These are phyloP conservation scores for Rhinocladiella mackenziei DNA, from an alignment of 2,329 filamentous ascomycete genomes.

Conservation along the genomic window DNA sequence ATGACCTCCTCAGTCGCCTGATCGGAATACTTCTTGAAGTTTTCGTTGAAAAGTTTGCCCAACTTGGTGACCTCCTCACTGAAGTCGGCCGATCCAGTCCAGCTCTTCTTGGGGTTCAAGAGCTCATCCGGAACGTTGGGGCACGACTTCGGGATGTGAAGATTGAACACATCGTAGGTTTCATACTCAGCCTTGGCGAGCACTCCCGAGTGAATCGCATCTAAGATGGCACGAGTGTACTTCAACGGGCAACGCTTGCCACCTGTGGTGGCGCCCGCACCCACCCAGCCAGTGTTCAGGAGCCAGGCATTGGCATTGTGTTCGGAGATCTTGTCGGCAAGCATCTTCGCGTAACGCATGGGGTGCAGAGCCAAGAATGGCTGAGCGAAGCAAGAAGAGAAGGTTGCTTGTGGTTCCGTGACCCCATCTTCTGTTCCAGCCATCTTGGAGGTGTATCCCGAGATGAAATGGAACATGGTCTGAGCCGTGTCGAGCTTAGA, in stretches of 20 bases:
- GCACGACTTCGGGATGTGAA: constrained; percentile 89
- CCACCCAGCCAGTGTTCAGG: constrained; percentile 97
- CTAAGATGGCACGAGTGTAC: constrained; percentile 97
- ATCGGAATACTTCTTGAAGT: constrained; percentile 92
- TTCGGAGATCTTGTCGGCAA: constrained; percentile 93
- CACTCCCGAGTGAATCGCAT: constrained; percentile 95
- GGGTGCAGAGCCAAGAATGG: constrained; percentile 98
- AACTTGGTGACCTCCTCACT: constrained; percentile 85
- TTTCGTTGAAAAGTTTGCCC: constrained; percentile 83
- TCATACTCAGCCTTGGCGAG: constrained; percentile 92
- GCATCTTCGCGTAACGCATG: constrained; percentile 98
- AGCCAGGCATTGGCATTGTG: constrained; percentile 98
- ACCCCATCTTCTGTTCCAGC: constrained; percentile 96
- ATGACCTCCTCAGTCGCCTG: constrained; percentile 78
- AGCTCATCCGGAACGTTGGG: constrained; percentile 84
- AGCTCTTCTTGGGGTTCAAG: constrained; percentile 89
- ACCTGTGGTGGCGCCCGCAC: constrained; percentile 82
- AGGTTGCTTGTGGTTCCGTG: constrained; percentile 95
- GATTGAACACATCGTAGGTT: constrained; percentile 94
- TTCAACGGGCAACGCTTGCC: constrained; percentile 97
- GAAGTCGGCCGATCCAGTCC: constrained; percentile 82
- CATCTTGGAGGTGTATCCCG: constrained; percentile 99
- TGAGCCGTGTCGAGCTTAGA: constrained; percentile 92
- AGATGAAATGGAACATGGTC: constrained; percentile 99
- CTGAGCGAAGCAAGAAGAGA: constrained; percentile 98